Percentiles rank a stretch among this genome's conserved stretches.
Conservation (phyloP, 169 alveolate species). For the Cryptosporidium sp. region DNA sequence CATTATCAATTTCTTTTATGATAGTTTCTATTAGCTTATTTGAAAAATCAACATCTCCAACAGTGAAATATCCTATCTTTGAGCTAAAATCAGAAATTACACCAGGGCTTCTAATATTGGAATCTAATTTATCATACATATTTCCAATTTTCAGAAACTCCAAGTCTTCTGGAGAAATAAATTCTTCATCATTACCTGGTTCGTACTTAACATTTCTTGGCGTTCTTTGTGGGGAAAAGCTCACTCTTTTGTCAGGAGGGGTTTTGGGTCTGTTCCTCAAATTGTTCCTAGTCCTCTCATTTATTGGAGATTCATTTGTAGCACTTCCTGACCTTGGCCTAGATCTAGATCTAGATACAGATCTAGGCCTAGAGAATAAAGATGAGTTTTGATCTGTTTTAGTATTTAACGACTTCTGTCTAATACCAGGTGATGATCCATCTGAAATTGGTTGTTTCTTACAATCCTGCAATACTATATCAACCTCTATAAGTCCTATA, state of each 20-base stretch:
- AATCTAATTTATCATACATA: background rate
- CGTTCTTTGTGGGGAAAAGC: conserved; percentile 7
- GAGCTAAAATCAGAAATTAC: conserved; percentile 14
- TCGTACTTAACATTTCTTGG: background rate
- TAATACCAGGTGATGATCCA: background rate
- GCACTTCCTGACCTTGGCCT: background rate
- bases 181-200: background rate
- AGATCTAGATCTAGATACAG: conserved; percentile 23
- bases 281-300: background rate
- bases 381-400: background rate
- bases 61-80: conserved; percentile 40
- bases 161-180: background rate
- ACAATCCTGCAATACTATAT: conserved; percentile 44
- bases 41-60: conserved; percentile 3
- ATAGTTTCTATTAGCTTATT: background rate
- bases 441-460: conserved; percentile 34
- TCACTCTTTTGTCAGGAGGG: conserved; percentile 14
- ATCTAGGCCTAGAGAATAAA: background rate
- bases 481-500: conserved; percentile 58
- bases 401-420: background rate
- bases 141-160: background rate
- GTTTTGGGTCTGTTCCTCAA: background rate
- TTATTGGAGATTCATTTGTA: background rate
- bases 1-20: conserved; percentile 6
- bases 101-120: background rate